A percentile compares a stretch with the other conserved stretches of the same genome.
phyloP scores from a whole-genome alignment of 345 rosid genomes.

The Psidium guajava region DNA sequence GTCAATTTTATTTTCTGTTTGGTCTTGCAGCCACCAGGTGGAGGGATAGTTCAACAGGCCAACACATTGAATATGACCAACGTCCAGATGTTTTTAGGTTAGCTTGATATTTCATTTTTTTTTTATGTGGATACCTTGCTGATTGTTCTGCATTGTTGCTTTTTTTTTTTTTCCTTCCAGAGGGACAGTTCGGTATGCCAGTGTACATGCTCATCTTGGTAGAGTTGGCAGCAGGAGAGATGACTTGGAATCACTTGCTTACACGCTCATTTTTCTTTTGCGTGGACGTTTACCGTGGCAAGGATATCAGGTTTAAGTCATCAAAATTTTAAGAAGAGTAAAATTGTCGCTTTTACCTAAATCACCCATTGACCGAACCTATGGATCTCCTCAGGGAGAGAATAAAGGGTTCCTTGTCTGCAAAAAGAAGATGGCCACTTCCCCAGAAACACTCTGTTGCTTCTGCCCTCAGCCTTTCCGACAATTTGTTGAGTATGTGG shows the following conservation, averaged over 20 bases:
- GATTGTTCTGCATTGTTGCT: background rate
- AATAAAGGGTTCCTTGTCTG: slow-evolving; percentile 93
- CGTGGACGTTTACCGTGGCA: slow-evolving; percentile 98
- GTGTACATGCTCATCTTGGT: slow-evolving; percentile 98
- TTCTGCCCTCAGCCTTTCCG: slow-evolving; percentile 86
- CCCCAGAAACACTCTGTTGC: slow-evolving; percentile 83
- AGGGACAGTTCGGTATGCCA: slow-evolving; percentile 96
- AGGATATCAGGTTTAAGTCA: slow-evolving; percentile 72
- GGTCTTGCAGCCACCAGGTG: slow-evolving; percentile 67
- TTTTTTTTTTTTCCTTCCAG: slow-evolving; percentile 21
- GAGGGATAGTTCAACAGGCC: slow-evolving; percentile 73
- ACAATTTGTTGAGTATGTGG: slow-evolving; percentile 85
- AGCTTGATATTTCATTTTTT: background rate
- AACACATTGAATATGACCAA: slow-evolving; percentile 95
- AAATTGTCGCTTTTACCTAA: background rate
- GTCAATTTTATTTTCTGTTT: slow-evolving; percentile 4
- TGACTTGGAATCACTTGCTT: slow-evolving; percentile 95
- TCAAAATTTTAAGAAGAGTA: background rate
- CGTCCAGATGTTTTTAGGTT: slow-evolving; percentile 98
- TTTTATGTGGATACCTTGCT: background rate
- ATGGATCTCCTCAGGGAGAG: slow-evolving; percentile 59
- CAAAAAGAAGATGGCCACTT: slow-evolving; percentile 97
- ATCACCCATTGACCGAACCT: slow-evolving; percentile 1
- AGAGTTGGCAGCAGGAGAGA: slow-evolving; percentile 95
- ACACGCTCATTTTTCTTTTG: slow-evolving; percentile 94